Percentiles rank a stretch among this genome's conserved stretches.
Evolutionary conservation across 306 rosid species (phyloP).

Genomic region (Dicorynia guianensis): DNA sequence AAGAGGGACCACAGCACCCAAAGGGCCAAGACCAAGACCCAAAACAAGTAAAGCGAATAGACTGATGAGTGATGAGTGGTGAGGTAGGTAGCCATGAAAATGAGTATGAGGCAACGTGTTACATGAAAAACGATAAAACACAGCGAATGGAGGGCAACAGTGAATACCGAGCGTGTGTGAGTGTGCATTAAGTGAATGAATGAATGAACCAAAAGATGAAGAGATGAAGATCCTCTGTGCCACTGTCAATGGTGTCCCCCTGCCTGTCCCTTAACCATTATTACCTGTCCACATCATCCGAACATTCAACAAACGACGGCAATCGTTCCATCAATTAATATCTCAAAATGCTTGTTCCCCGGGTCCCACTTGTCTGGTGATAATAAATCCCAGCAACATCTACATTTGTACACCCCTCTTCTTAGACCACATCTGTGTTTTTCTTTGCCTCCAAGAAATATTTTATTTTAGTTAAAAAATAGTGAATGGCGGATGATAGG

Average conservation of each 20-base stretch:
- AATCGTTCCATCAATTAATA: conserved; percentile 51
- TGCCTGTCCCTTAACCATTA: conserved; percentile 61
- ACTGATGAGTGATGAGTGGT: not conserved
- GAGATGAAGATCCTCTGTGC: conserved; percentile 47
- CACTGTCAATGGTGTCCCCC: conserved; percentile 63
- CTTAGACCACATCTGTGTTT: conserved; percentile 47
- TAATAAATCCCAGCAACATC: conserved; percentile 43
- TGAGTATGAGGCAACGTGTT: conserved; percentile 25
- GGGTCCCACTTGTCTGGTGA: conserved; percentile 37
- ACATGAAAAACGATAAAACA: not conserved
- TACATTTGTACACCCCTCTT: not conserved
- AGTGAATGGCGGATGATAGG: no score
- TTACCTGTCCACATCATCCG: conserved; percentile 62
- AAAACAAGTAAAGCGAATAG: not conserved
- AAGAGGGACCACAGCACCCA: conserved; percentile 7
- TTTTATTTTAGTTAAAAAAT: not conserved
- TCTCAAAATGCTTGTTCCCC: conserved; percentile 6
- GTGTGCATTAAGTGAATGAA: not conserved
- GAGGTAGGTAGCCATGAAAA: conserved; percentile 10
- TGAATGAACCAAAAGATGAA: conserved; percentile 32
- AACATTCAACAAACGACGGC: conserved; percentile 70
- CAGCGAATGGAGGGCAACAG: not conserved
- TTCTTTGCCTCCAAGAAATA: not conserved
- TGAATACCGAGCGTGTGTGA: not conserved
- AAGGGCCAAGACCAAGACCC: not conserved